phyloP scores from a whole-genome alignment of 768 basidiomycete genomes.

The Cystofilobasidium capitatum region DNA sequence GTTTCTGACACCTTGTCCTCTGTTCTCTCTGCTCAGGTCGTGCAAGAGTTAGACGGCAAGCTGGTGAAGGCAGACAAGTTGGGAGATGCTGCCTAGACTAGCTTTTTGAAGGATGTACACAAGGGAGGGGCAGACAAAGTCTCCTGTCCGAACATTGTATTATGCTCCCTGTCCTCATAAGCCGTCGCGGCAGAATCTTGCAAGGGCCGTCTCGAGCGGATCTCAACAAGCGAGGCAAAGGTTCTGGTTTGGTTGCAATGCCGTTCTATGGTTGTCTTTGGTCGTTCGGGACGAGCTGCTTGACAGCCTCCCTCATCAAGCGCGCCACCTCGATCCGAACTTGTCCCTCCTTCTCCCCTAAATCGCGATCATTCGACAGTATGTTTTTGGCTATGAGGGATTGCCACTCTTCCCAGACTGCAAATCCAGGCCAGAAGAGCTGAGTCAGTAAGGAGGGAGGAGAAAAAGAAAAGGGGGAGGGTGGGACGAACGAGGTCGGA shows the following conservation, averaged over 20 bases:
- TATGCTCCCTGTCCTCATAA: too few relatives aligned
- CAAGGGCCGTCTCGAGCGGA: too few relatives aligned
- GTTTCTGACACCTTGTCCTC: background rate
- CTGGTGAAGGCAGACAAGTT: conserved; percentile 13
- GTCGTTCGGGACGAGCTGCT: background rate
- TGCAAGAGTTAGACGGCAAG: conserved; percentile 14
- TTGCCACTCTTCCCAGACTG: conserved; percentile 14
- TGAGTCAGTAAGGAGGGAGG: background rate
- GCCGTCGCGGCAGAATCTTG: too few relatives aligned
- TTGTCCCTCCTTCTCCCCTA: conserved; percentile 8
- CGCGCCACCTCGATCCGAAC: background rate
- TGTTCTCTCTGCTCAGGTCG: background rate
- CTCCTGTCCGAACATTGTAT: too few relatives aligned
- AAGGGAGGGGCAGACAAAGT: too few relatives aligned
- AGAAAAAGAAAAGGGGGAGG: background rate
- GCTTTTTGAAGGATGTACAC: too few relatives aligned
- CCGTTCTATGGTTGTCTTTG: too few relatives aligned
- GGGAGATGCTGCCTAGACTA: background rate
- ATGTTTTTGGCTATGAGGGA: background rate
- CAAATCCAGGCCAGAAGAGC: background rate
- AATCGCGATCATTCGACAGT: background rate
- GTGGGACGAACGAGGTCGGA: background rate
- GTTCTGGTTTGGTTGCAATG: too few relatives aligned
- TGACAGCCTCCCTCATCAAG: background rate
- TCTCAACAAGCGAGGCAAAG: too few relatives aligned